A percentile compares a stretch with the other conserved stretches of the same genome.
Conservation (phyloP, 148 eudicot genomes). For the Camellia granthamiana region DNA sequence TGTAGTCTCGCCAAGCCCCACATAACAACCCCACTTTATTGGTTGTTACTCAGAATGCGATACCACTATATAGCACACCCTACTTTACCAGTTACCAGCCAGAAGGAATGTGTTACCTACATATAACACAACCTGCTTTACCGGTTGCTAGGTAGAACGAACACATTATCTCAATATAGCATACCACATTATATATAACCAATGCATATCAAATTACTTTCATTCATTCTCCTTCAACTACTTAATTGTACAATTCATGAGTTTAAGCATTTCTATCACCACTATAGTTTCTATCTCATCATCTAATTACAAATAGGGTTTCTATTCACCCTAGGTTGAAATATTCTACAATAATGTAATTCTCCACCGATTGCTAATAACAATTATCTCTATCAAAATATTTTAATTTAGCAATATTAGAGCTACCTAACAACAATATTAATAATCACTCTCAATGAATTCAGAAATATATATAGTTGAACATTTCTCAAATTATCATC, state of each 20-base stretch:
- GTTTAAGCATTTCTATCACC: background rate
- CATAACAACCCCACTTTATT: background rate
- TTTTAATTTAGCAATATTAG: too few relatives aligned
- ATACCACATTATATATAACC: background rate
- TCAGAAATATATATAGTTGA: too few relatives aligned
- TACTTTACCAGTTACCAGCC: background rate
- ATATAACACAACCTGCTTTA: too few relatives aligned
- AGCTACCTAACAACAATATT: too few relatives aligned
- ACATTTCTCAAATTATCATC: too few relatives aligned
- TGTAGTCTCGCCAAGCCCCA: background rate
- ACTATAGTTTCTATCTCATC: background rate
- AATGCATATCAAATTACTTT: background rate
- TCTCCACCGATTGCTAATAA: too few relatives aligned
- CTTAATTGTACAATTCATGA: too few relatives aligned
- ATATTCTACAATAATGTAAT: too few relatives aligned
- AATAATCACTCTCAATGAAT: too few relatives aligned
- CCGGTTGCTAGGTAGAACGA: background rate
- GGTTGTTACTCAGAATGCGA: background rate
- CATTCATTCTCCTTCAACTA: background rate
- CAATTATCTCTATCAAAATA: too few relatives aligned
- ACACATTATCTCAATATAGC: too few relatives aligned
- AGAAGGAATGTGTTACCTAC: too few relatives aligned
- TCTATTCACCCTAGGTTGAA: background rate
- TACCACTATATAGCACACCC: background rate
- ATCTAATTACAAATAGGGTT: background rate